Evolutionary conservation across 768 basidiomycete genomes (phyloP).

Genomic region (Pleurotus sapidus): DNA sequence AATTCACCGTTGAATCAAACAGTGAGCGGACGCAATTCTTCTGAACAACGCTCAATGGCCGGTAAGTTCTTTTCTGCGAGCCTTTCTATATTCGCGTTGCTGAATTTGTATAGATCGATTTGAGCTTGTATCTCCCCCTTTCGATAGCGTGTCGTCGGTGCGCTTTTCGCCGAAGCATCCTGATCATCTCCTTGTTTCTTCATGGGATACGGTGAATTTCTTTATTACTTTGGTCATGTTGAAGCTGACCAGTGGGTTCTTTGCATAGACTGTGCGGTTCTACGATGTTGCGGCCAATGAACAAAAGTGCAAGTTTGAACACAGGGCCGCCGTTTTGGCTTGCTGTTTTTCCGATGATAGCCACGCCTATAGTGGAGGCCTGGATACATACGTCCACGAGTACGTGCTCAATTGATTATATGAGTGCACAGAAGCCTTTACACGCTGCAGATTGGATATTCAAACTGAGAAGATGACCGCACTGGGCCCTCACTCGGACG

Average conservation of each 20-base stretch:
- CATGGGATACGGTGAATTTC: conserved; percentile 77
- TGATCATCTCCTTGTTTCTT: conserved; percentile 75
- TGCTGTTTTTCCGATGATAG: conserved; percentile 69
- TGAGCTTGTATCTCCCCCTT: conserved; percentile 63
- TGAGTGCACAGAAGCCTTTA: background rate
- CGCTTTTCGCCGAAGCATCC: conserved; percentile 81
- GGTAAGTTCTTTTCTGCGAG: background rate
- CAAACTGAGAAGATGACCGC: conserved; percentile 66
- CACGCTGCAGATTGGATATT: conserved; percentile 67
- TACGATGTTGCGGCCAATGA: conserved; percentile 65
- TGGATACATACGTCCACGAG: conserved; percentile 13
- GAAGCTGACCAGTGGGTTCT: conserved; percentile 2
- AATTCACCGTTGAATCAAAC: too few species aligned
- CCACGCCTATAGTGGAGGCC: conserved; percentile 32
- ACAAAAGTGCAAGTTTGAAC: conserved; percentile 79
- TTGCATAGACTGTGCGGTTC: conserved; percentile 31
- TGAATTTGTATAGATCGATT: conserved; percentile 9
- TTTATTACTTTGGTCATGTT: conserved; percentile 7
- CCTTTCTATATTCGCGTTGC: background rate
- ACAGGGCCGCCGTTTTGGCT: conserved; percentile 86
- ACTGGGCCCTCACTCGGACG: conserved; percentile 79
- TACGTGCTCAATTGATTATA: background rate
- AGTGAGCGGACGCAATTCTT: too few species aligned
- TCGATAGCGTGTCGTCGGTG: conserved; percentile 82
- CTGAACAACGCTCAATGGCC: too few species aligned